Evolutionary conservation across 768 basidiomycete genomes (phyloP).

Genomic region (Clitopilus passeckerianus): DNA sequence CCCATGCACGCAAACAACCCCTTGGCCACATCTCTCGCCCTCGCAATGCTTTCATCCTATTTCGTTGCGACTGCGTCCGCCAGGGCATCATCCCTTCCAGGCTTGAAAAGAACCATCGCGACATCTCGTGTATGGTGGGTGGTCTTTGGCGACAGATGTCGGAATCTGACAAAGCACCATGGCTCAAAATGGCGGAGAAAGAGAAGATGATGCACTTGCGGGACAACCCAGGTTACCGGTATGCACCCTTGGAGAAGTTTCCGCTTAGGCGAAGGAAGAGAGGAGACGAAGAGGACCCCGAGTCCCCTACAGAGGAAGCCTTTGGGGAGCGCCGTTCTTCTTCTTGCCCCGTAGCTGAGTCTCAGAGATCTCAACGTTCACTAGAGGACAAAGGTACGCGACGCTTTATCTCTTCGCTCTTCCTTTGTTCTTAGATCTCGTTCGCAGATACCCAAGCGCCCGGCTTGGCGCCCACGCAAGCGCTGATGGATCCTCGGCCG

Average conservation of each 20-base stretch:
- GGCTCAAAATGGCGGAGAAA: slow-evolving; percentile 42
- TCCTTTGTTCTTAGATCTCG: background rate
- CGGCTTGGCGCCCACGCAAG: background rate
- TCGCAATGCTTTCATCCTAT: slow-evolving; percentile 77
- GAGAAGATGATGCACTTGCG: slow-evolving; percentile 40
- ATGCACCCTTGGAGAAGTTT: slow-evolving; percentile 14
- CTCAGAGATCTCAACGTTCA: too few species aligned
- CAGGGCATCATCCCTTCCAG: slow-evolving; percentile 50
- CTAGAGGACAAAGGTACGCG: too few species aligned
- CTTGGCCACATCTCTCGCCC: slow-evolving; percentile 63
- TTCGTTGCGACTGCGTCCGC: slow-evolving; percentile 67
- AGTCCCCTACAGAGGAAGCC: background rate
- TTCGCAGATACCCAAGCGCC: background rate
- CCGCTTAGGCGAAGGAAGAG: slow-evolving; percentile 6
- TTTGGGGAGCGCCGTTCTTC: background rate
- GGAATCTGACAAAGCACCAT: slow-evolving; percentile 37
- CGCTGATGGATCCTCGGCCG: background rate
- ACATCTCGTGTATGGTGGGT: slow-evolving; percentile 64
- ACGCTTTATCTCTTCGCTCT: too few species aligned
- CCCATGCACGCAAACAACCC: slow-evolving; percentile 44
- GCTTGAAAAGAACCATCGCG: slow-evolving; percentile 62
- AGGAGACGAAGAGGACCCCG: background rate
- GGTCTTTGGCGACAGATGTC: slow-evolving; percentile 60
- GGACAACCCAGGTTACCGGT: slow-evolving; percentile 40
- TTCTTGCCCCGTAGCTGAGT: too few species aligned